Conservation (phyloP, 345 rosid species). For the Bruguiera sexangula region DNA sequence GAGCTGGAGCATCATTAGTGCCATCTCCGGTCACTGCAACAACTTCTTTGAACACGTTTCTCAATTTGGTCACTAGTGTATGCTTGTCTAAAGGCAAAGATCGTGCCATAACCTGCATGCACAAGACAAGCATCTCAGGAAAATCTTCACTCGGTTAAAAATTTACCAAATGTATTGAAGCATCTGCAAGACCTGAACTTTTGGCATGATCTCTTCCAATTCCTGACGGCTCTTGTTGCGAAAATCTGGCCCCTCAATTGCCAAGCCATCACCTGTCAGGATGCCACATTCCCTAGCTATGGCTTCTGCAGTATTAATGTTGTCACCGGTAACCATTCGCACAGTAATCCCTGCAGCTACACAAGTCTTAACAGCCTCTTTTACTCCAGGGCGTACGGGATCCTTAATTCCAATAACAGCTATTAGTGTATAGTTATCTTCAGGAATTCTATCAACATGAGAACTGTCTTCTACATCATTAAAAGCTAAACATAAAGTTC, state of each 20-base stretch:
- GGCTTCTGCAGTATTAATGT: constrained; percentile 35
- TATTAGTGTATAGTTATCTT: constrained; percentile 50
- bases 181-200: constrained; percentile 36
- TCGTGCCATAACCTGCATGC: constrained; percentile 33
- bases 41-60: constrained; percentile 25
- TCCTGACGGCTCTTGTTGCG: constrained; percentile 52
- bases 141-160: not conserved
- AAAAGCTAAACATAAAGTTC: constrained; percentile 70
- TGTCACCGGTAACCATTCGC: constrained; percentile 37
- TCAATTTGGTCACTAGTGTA: constrained; percentile 27
- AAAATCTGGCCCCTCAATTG: constrained; percentile 71
- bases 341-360: constrained; percentile 29
- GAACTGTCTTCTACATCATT: constrained; percentile 46
- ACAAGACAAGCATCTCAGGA: not conserved
- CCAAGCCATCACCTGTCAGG: constrained; percentile 45
- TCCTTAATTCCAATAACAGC: constrained; percentile 34
- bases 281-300: constrained; percentile 38
- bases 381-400: constrained; percentile 34
- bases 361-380: constrained; percentile 33
- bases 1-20: constrained; percentile 34
- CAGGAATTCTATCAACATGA: constrained; percentile 46
- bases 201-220: constrained; percentile 56
- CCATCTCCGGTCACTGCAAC: constrained; percentile 37
- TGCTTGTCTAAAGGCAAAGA: constrained; percentile 34
- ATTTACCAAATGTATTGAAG: not conserved